Conservation (phyloP, 768 basidiomycete genomes). For the Boletus tylopilopsis region DNA sequence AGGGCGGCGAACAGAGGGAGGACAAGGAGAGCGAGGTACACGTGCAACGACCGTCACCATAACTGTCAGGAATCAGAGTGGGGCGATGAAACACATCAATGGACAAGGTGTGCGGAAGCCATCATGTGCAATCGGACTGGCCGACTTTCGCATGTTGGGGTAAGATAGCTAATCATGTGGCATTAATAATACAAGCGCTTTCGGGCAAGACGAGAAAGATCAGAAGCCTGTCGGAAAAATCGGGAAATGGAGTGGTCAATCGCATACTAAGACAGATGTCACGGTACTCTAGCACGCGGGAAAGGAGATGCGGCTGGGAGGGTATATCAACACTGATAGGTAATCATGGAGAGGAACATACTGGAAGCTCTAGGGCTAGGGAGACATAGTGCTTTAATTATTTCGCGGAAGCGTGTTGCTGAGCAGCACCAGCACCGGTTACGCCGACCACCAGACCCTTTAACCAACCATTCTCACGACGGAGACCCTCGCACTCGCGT, state of each 20-base stretch:
- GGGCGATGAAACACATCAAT: no score
- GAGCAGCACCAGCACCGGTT: conserved; percentile 58
- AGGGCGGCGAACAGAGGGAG: no score
- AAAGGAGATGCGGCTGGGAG: not conserved
- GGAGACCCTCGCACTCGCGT: conserved; percentile 83
- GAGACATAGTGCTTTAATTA: conserved; percentile 1
- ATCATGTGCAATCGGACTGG: not conserved
- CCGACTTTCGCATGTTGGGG: not conserved
- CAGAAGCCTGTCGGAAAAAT: not conserved
- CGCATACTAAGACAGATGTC: not conserved
- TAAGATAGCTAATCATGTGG: conserved; percentile 4
- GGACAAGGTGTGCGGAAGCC: not conserved
- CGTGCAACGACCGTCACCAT: no score
- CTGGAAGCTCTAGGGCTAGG: not conserved
- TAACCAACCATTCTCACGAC: conserved; percentile 90
- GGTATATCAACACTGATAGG: not conserved
- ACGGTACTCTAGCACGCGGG: not conserved
- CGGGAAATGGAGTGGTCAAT: not conserved
- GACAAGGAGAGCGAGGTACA: no score
- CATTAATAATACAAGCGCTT: conserved; percentile 21
- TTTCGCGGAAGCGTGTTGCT: conserved; percentile 22
- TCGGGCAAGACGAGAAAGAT: not conserved
- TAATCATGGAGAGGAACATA: not conserved
- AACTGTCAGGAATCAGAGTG: no score
- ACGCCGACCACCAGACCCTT: conserved; percentile 88